Conservation (phyloP, 2,329 filamentous ascomycete species). For the Claviceps maximensis region DNA sequence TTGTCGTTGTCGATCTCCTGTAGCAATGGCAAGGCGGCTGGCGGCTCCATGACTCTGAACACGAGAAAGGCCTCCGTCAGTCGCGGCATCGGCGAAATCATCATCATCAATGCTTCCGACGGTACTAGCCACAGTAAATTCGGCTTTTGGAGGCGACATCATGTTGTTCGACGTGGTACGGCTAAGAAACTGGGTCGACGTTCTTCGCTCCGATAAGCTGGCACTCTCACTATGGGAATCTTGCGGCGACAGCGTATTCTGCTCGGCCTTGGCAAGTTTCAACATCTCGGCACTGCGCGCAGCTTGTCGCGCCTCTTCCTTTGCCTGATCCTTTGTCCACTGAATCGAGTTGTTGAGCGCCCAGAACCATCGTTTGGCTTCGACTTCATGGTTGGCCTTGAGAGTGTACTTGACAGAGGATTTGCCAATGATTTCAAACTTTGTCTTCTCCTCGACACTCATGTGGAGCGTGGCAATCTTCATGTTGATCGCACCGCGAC, state of each 20-base stretch:
- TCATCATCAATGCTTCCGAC: constrained; percentile 39
- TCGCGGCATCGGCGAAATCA: constrained; percentile 34
- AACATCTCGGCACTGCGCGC: constrained; percentile 63
- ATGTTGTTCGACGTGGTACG: constrained; percentile 14
- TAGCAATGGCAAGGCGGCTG: constrained; percentile 20
- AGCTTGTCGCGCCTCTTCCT: constrained; percentile 70
- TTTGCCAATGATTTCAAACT: constrained; percentile 95
- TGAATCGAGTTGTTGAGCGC: constrained; percentile 97
- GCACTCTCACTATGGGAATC: constrained; percentile 38
- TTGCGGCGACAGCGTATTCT: constrained; percentile 35
- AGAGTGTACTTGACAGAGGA: constrained; percentile 97
- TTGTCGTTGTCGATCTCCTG: constrained; percentile 10
- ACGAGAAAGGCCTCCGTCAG: constrained; percentile 28
- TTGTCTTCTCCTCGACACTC: constrained; percentile 93
- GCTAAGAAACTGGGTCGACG: constrained; percentile 29
- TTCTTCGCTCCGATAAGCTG: constrained; percentile 36
- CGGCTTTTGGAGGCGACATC: constrained; percentile 21
- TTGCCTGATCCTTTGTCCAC: constrained; percentile 94
- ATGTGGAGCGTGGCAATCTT: constrained; percentile 88
- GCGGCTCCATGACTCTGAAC: constrained; percentile 21
- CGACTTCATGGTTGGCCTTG: constrained; percentile 94
- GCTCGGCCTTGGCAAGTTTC: constrained; percentile 67
- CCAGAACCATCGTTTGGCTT: constrained; percentile 99
- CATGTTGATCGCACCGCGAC: constrained; percentile 97
- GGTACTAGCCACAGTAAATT: constrained; percentile 28